phyloP scores from a whole-genome alignment of 306 rosid species.

The Spatholobus suberectus region DNA sequence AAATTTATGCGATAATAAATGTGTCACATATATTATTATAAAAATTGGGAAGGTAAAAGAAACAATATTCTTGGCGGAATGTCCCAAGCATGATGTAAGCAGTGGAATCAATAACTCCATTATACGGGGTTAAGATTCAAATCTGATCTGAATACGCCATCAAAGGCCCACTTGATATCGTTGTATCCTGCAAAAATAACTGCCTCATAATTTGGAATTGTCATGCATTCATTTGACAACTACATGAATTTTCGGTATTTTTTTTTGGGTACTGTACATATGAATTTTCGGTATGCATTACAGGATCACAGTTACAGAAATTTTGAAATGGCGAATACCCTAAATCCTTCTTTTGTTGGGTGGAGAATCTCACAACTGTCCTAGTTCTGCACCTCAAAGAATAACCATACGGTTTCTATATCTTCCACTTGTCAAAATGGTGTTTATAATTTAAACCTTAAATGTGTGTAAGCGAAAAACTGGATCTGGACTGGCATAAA shows the following conservation, averaged over 20 bases:
- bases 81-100: background rate
- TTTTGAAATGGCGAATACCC: background rate
- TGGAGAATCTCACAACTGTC: constrained; percentile 4
- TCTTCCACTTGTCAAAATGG: background rate
- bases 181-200: background rate
- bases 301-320: background rate
- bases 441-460: background rate
- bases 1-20: no score
- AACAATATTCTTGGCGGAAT: background rate
- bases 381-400: background rate
- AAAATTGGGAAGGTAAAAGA: no score
- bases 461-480: background rate
- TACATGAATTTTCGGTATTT: background rate
- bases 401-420: background rate
- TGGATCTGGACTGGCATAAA: background rate
- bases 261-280: no score
- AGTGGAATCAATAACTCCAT: background rate
- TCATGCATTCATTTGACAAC: background rate
- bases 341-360: background rate
- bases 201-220: background rate
- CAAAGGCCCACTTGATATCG: background rate
- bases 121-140: background rate
- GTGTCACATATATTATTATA: no score
- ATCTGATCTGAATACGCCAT: background rate
- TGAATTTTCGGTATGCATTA: background rate